phyloP scores from a whole-genome alignment of 768 basidiomycete genomes.

The Suillus lakei region DNA sequence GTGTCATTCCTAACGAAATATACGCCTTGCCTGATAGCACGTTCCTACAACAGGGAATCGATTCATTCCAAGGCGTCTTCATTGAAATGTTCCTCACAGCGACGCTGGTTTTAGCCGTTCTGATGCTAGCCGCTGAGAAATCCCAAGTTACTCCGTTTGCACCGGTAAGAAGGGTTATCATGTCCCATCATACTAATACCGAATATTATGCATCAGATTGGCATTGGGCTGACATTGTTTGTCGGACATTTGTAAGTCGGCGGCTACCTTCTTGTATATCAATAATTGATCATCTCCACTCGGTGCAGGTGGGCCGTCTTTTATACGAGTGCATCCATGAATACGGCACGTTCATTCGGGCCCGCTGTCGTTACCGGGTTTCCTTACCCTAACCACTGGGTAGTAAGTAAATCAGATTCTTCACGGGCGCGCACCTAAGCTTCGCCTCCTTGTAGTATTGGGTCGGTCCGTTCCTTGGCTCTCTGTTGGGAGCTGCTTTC shows the following conservation, averaged over 20 bases:
- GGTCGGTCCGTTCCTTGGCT: conserved; percentile 72
- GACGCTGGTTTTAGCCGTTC: conserved; percentile 59
- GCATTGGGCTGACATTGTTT: conserved; percentile 69
- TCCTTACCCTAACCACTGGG: conserved; percentile 57
- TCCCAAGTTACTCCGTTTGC: conserved; percentile 68
- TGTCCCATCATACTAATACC: neutral
- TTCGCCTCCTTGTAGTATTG: conserved; percentile 52
- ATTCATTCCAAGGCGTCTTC: conserved; percentile 62
- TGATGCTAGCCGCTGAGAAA: conserved; percentile 77
- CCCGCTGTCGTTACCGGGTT: conserved; percentile 70
- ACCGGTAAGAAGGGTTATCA: conserved; percentile 43
- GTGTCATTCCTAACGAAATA: neutral
- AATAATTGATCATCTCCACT: neutral
- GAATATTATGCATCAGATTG: conserved; percentile 42
- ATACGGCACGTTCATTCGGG: conserved; percentile 71
- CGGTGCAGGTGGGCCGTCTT: conserved; percentile 55
- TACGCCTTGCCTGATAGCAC: conserved; percentile 42
- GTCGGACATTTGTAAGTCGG: conserved; percentile 60
- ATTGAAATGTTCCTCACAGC: conserved; percentile 76
- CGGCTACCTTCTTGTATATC: neutral
- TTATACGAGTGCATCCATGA: conserved; percentile 71
- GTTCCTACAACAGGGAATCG: conserved; percentile 48
- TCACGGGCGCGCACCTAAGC: neutral
- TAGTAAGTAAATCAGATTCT: conserved; percentile 44
- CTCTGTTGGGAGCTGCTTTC: conserved; percentile 59